These are phyloP conservation scores for Fusarium tupiense DNA, from an alignment of 2,329 filamentous ascomycete genomes.

Conservation along the genomic window DNA sequence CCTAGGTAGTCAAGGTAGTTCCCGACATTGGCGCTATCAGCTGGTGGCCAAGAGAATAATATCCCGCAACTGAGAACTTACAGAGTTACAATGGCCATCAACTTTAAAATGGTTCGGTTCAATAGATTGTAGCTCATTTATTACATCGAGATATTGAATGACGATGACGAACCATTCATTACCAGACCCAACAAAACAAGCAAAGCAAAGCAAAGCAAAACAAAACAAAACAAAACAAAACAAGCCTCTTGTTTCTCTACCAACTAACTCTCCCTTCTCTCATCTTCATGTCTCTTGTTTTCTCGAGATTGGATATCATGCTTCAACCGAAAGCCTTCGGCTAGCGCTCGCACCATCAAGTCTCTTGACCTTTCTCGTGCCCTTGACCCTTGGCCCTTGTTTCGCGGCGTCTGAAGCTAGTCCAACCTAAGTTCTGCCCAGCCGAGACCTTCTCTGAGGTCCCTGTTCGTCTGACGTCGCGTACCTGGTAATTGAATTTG, in stretches of 20 bases:
- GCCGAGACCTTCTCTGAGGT: conserved; percentile 13
- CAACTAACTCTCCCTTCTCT: neutral
- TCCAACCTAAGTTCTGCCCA: conserved; percentile 12
- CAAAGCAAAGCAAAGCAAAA: neutral
- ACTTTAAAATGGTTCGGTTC: neutral
- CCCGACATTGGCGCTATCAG: neutral
- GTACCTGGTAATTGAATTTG: conserved; percentile 8
- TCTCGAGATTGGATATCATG: conserved; percentile 34
- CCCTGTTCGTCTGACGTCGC: conserved; percentile 8
- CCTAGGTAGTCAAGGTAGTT: neutral
- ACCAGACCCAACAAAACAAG: neutral
- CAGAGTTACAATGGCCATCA: neutral
- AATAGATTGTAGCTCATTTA: neutral
- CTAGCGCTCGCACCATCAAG: conserved; percentile 27
- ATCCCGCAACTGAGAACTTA: conserved; percentile 8
- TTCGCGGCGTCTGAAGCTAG: conserved; percentile 28
- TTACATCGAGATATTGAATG: neutral
- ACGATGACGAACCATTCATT: conserved; percentile 6
- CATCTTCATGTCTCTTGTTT: conserved; percentile 4
- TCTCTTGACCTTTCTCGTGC: conserved; percentile 13
- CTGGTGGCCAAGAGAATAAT: conserved; percentile 6
- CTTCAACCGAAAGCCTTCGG: conserved; percentile 22
- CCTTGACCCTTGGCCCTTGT: conserved; percentile 14
- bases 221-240: conserved; percentile 1
- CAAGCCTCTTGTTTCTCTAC: conserved; percentile 6